Evolutionary conservation across 768 basidiomycete genomes (phyloP), one percentile per base, ranked within the genome.

Genomic region (Mycena indigotica): DNA sequence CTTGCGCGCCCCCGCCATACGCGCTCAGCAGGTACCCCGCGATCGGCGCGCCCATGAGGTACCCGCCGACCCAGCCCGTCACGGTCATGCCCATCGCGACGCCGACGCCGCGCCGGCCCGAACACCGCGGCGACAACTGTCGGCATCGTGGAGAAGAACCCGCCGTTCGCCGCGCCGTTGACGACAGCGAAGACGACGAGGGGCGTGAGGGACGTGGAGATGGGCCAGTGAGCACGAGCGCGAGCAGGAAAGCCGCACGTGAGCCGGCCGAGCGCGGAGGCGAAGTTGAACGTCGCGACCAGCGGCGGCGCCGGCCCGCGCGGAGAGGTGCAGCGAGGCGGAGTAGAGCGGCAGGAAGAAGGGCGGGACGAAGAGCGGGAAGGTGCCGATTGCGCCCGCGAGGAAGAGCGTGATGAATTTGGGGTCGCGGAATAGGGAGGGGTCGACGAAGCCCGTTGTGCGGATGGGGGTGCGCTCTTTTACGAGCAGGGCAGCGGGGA

Each of bases 291-390:
- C n/a, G 67, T 46, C 2, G 67, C 70, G n/a, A 73, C 66, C 19
- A 73, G 67, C n/a, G n/a, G 66, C 48, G 3, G 71, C 70, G 21
- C 61, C 67, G 28, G 67, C 28, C 49, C 58, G 58, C 24, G 56
- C 41, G 1, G 70, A 65, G 28, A 69, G 60, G 24, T 61, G 50
- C 29, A 73, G 60, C 2, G 71, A 72, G 3, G 66, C 62, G 52
- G 71, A 69, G 53, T 74, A 75, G 10, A 69, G 63, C 1, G 72
- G 73, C 45, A 74, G 72, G 64, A 76, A 75, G 64, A 73, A 75
- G 12, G 70, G 69, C 1, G 73, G 67, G 23, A 73, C 71, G 30
- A 76, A 69, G 8, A 72, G 56, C n/a, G 71, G 73, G 54, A 76
- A 75, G 16, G 71, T 72, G 24, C 67, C 70, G 24, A 73, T 57